These are phyloP conservation scores for Chaetomiaceae sp. DNA, from an alignment of 2,329 filamentous ascomycete species.

Conservation along the genomic window DNA sequence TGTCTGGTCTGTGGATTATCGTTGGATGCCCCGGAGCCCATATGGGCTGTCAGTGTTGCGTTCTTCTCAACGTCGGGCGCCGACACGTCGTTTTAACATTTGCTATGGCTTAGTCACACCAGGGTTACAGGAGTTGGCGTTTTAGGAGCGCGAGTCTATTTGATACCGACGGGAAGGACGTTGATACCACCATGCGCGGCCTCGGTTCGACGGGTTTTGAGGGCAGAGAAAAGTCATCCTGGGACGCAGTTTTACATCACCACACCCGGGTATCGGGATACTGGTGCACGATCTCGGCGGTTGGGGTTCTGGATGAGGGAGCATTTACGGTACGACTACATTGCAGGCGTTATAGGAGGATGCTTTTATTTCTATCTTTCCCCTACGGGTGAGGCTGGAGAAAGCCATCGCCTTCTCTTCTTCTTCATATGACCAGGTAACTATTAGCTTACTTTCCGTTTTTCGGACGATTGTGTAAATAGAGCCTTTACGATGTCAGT, in stretches of 20 bases:
- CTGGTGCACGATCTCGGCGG: constrained; percentile 3
- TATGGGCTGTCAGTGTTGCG: neutral
- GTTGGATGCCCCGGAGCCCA: neutral
- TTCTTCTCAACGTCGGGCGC: neutral
- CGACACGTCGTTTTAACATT: neutral
- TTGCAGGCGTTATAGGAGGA: constrained; percentile 9
- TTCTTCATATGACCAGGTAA: neutral
- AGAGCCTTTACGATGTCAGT: constrained; percentile 9
- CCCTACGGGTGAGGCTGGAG: neutral
- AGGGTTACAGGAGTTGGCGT: constrained; percentile 9
- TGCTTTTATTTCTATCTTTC: constrained; percentile 1
- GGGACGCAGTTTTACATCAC: neutral
- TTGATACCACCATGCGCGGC: constrained; percentile 20
- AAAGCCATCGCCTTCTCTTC: neutral
- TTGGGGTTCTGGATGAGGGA: constrained; percentile 6
- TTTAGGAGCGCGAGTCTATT: constrained; percentile 4
- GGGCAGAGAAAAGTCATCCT: constrained; percentile 5
- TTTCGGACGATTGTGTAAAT: constrained; percentile 11
- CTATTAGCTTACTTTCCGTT: constrained; percentile 1
- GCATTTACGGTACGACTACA: constrained; percentile 12
- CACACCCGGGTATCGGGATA: constrained; percentile 2
- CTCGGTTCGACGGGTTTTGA: constrained; percentile 10
- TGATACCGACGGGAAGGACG: constrained; percentile 7
- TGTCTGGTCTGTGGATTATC: neutral
- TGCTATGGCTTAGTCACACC: neutral